Conservation (phyloP, 1,139 yeast genomes). For the Suhomyces bribrorum region DNA sequence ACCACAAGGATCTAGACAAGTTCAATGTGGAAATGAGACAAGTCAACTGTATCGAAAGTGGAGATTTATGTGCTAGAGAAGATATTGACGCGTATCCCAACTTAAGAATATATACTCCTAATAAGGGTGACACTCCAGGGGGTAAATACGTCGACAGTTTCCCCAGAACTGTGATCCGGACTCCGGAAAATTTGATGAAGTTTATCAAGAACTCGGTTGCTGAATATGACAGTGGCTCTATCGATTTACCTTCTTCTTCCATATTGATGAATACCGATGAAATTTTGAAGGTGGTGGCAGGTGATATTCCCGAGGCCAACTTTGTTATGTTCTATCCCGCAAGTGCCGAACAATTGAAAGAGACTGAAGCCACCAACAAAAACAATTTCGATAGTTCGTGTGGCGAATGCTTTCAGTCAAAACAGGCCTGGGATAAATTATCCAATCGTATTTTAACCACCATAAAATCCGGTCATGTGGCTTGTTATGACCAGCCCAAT, state of each 20-base stretch:
- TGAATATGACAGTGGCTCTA: slow-evolving; percentile 40
- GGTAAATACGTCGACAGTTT: slow-evolving; percentile 44
- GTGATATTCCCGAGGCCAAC: slow-evolving; percentile 48
- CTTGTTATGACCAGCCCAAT: slow-evolving; percentile 51
- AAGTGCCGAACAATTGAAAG: slow-evolving; percentile 40
- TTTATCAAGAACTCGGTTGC: slow-evolving; percentile 56
- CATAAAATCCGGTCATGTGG: slow-evolving; percentile 58
- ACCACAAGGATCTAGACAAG: slow-evolving; percentile 36
- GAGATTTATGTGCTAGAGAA: slow-evolving; percentile 69
- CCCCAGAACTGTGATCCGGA: slow-evolving; percentile 49
- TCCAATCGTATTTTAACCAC: slow-evolving; percentile 48
- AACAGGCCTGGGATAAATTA: slow-evolving; percentile 57
- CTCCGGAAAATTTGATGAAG: slow-evolving; percentile 48
- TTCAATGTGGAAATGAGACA: slow-evolving; percentile 59
- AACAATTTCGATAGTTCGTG: slow-evolving; percentile 40
- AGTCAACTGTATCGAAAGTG: slow-evolving; percentile 71
- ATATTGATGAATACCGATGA: slow-evolving; percentile 31
- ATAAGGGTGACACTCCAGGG: slow-evolving; percentile 23
- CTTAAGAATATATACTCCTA: slow-evolving; percentile 61
- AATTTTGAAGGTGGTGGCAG: slow-evolving; percentile 46
- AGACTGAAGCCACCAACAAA: slow-evolving; percentile 38
- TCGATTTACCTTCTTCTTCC: slow-evolving; percentile 43
- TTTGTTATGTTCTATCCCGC: slow-evolving; percentile 69
- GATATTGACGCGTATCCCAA: slow-evolving; percentile 57
- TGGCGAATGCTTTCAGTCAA: slow-evolving; percentile 50